phyloP scores from a whole-genome alignment of 352 stramenopile species.

The Globisporangium apiculatum region DNA sequence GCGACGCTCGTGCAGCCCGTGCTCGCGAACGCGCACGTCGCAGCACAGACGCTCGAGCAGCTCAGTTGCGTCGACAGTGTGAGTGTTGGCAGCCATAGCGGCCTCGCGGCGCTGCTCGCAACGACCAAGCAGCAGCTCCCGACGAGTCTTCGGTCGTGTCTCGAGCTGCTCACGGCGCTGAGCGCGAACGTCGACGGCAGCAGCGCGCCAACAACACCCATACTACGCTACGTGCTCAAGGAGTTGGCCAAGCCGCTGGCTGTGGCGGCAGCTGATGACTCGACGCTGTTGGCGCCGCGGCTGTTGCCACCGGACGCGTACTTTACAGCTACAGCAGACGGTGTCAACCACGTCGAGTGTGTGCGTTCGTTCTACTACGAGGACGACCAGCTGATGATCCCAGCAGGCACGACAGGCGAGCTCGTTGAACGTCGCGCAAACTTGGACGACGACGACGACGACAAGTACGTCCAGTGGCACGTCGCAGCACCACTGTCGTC shows the following conservation, averaged over 20 bases:
- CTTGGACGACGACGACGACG: slow-evolving; percentile 6
- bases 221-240: slow-evolving; percentile 44
- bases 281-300: not conserved
- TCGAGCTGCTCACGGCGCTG: slow-evolving; percentile 45
- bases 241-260: slow-evolving; percentile 33
- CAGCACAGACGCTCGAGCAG: slow-evolving; percentile 19
- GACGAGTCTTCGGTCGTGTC: slow-evolving; percentile 29
- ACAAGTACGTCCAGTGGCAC: slow-evolving; percentile 36
- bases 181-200: slow-evolving; percentile 25
- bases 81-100: not conserved
- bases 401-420: slow-evolving; percentile 31
- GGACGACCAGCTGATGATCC: slow-evolving; percentile 33
- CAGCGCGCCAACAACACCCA: slow-evolving; percentile 18
- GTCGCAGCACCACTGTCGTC: too few species aligned
- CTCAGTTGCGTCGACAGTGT: not conserved
- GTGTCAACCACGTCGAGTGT: slow-evolving; percentile 22
- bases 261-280: not conserved
- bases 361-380: slow-evolving; percentile 52
- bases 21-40: slow-evolving; percentile 31
- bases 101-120: slow-evolving; percentile 18
- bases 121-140: slow-evolving; percentile 31
- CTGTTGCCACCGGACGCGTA: slow-evolving; percentile 42
- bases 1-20: slow-evolving; percentile 51
- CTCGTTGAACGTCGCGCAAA: slow-evolving; percentile 7
- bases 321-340: slow-evolving; percentile 21